Evolutionary conservation across 2,329 filamentous ascomycete genomes (phyloP).

Genomic region (Penicillium fuscoglaucum): DNA sequence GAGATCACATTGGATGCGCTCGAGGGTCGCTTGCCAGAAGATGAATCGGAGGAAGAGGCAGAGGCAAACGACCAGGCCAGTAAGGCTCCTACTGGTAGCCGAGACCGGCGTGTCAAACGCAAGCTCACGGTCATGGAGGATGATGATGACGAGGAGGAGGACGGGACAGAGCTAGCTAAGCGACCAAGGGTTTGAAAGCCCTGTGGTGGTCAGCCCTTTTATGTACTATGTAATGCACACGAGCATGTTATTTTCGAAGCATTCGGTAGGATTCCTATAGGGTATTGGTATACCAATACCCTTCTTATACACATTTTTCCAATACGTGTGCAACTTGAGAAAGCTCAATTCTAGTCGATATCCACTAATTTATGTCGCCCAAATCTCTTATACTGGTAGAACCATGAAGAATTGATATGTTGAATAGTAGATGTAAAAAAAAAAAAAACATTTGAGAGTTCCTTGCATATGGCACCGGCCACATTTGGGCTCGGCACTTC

Average conservation of each 20-base stretch:
- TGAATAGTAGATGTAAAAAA: background rate
- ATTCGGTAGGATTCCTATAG: background rate
- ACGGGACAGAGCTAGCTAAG: constrained; percentile 30
- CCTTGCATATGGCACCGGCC: background rate
- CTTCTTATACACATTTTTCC: background rate
- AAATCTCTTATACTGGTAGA: background rate
- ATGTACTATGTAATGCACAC: constrained; percentile 9
- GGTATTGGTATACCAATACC: too few species aligned
- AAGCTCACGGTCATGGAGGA: constrained; percentile 26
- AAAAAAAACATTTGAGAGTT: background rate
- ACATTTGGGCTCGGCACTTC: constrained; percentile 20
- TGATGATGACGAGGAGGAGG: constrained; percentile 30
- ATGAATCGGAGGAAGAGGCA: constrained; percentile 14
- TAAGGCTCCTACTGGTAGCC: constrained; percentile 12
- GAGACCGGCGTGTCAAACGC: constrained; percentile 21
- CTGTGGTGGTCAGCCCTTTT: background rate
- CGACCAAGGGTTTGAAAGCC: constrained; percentile 32
- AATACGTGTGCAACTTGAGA: background rate
- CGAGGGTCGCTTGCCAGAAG: constrained; percentile 20
- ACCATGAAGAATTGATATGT: background rate
- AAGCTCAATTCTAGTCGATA: background rate
- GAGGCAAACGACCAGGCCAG: background rate
- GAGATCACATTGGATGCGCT: constrained; percentile 51
- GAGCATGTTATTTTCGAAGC: background rate
- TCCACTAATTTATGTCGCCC: background rate